Percentiles rank a stretch among this genome's conserved stretches.
phyloP scores from a whole-genome alignment of 345 rosid species.

The Populus deltoides region DNA sequence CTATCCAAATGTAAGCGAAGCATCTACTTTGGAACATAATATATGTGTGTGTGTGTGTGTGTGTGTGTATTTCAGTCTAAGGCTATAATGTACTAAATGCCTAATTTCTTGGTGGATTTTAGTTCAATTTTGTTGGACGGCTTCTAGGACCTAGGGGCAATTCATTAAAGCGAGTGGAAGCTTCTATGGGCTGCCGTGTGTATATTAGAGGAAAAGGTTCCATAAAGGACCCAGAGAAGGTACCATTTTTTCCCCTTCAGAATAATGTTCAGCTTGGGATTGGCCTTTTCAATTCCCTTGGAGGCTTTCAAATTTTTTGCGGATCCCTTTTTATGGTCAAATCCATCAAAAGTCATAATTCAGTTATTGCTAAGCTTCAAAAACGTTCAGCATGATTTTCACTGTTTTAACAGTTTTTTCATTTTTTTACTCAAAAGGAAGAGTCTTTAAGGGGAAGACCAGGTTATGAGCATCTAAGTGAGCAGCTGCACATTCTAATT shows the following conservation, averaged over 20 bases:
- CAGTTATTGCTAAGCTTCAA: neutral
- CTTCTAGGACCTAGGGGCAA: constrained; percentile 97
- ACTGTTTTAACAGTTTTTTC: neutral
- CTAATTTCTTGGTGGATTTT: constrained; percentile 10
- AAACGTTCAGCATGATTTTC: neutral
- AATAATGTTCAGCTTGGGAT: neutral
- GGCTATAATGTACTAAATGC: constrained; percentile 4
- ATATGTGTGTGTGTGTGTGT: neutral
- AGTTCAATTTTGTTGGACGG: constrained; percentile 97
- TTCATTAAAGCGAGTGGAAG: constrained; percentile 84
- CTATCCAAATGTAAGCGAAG: constrained; percentile 59
- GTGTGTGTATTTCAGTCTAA: neutral
- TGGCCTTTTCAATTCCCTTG: neutral
- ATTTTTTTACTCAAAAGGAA: constrained; percentile 12
- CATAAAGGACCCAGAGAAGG: constrained; percentile 27
- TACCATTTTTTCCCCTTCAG: neutral
- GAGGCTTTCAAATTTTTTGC: too few species aligned
- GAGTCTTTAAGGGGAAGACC: constrained; percentile 25
- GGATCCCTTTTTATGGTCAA: neutral
- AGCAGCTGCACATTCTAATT: constrained; percentile 26
- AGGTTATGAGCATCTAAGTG: constrained; percentile 30
- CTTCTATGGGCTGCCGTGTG: constrained; percentile 23
- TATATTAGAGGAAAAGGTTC: constrained; percentile 26
- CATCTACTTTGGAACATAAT: neutral
- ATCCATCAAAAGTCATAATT: neutral